Evolutionary conservation across 23 red algal genomes (phyloP), one percentile per base, ranked within the genome.

Genomic region (Gracilariopsis chorda): DNA sequence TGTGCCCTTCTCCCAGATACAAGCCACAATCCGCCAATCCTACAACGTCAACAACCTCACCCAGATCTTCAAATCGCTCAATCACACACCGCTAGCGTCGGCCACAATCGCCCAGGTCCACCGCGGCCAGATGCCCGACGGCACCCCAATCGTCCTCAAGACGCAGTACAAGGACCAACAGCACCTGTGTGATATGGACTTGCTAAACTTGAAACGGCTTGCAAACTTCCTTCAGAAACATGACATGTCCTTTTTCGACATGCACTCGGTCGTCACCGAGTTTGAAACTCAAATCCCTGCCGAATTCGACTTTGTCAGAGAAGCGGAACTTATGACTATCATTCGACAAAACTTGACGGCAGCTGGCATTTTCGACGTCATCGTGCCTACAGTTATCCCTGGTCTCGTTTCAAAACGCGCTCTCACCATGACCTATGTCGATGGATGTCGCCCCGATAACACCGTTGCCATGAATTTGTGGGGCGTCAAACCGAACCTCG

Each of bases 101-200:
- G 96, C 96, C 45, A 98, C 96, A 8, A 92, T 98, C 40, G 96
- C 96, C 6, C 96, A 98, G 48, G 92, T 98, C 25, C 96, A 98
- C 29, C 72, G 75, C 17, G 88, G 83, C 27, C 65, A 84, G 37
- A 79, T 97, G 89, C 77, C 64, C 3, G 87, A 93, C 80, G 95
- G 95, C 30, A 91, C 79, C n/a, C 34, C 80, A 9, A 88, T 92
- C 28, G 92, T 95, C 17, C 33, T 98, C 30, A 98, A 98, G 42
- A 85, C 86, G 45, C 96, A 98, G 46, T 98, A 98, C 42, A 56
- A 24, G 0, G 92, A 92, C 23, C 96, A 98, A 52, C 92, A 98
- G 90, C 68, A 49, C 25, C 80, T 98, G 35, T 95, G 92, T 59
- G 55, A 88, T 21, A 72, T 93, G 81, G 96, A 98, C 52, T 45